Percentiles rank a stretch among this genome's conserved stretches.
Evolutionary conservation across 352 stramenopile genomes (phyloP).

Genomic region (Phytophthora vignae): DNA sequence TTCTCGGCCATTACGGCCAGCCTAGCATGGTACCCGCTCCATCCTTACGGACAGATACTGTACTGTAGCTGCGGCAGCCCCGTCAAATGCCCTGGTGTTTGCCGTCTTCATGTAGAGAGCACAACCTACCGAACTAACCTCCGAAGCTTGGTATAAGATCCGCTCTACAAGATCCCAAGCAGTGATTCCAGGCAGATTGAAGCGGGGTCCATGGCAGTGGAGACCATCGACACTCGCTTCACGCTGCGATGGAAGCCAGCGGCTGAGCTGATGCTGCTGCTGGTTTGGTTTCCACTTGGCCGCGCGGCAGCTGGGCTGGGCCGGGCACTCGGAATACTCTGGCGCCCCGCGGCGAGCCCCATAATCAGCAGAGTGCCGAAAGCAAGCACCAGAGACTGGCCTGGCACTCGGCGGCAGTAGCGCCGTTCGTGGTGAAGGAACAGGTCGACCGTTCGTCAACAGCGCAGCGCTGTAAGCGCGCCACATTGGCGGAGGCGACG

Average conservation of each 20-base stretch:
- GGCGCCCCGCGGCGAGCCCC: not conserved
- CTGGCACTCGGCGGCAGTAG: not conserved
- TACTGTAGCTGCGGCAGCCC: too few relatives aligned
- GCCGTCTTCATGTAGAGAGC: not conserved
- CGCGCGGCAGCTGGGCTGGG: slow-evolving; percentile 16
- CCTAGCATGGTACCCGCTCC: too few relatives aligned
- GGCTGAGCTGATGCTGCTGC: not conserved
- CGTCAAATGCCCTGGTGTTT: too few relatives aligned
- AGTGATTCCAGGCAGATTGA: too few relatives aligned
- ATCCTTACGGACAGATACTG: not conserved
- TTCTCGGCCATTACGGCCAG: too few relatives aligned
- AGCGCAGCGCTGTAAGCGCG: slow-evolving; percentile 15
- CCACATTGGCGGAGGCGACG: slow-evolving; percentile 18
- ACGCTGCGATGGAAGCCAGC: not conserved
- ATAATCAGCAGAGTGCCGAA: slow-evolving; percentile 11
- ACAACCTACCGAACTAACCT: too few relatives aligned
- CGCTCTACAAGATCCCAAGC: too few relatives aligned
- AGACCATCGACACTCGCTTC: not conserved
- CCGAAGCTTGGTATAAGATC: too few relatives aligned
- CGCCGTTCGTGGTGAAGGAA: too few relatives aligned
- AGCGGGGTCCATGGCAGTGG: too few relatives aligned
- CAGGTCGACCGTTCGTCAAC: not conserved
- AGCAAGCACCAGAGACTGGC: not conserved
- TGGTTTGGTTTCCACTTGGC: not conserved
- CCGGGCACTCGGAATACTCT: slow-evolving; percentile 27